Evolutionary conservation across 1,284 basidiomycete species (phyloP).

Genomic region (Puccinia polysora): DNA sequence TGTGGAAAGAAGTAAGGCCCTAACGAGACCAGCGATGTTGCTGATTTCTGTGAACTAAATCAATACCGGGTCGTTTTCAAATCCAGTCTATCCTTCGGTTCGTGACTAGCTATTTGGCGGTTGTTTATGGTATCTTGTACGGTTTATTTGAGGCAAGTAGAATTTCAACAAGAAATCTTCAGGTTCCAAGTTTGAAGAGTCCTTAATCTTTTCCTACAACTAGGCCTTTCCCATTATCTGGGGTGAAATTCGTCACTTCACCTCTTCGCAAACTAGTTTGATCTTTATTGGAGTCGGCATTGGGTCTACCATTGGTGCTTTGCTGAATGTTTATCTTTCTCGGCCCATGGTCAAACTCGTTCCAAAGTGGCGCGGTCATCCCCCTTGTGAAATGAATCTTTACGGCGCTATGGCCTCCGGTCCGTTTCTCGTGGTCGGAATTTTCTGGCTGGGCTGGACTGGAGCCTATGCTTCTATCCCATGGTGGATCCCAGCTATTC

Average conservation of each 20-base stretch:
- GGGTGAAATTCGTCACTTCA: constrained; percentile 60
- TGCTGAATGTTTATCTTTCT: constrained; percentile 47
- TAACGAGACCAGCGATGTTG: no score
- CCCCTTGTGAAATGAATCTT: constrained; percentile 65
- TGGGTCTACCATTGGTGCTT: constrained; percentile 60
- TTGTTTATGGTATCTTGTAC: constrained; percentile 66
- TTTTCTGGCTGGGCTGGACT: constrained; percentile 70
- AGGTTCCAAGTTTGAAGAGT: background rate
- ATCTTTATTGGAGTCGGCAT: constrained; percentile 68
- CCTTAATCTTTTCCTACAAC: background rate
- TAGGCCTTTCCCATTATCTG: constrained; percentile 58
- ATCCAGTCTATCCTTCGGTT: constrained; percentile 61
- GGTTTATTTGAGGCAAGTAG: constrained; percentile 44
- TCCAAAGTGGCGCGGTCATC: constrained; percentile 57
- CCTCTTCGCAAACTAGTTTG: constrained; percentile 62
- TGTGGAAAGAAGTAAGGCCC: constrained; percentile 56
- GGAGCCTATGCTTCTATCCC: constrained; percentile 60
- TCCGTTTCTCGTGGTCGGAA: constrained; percentile 60
- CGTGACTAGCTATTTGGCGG: constrained; percentile 60
- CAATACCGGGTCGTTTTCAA: background rate
- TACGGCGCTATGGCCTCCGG: constrained; percentile 60
- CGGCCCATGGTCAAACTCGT: constrained; percentile 59
- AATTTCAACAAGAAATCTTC: background rate
- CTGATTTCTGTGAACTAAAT: background rate
- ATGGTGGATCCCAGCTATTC: constrained; percentile 62